These are phyloP conservation scores for Quercus bicolor DNA, from an alignment of 306 rosid genomes.

Conservation along the genomic window DNA sequence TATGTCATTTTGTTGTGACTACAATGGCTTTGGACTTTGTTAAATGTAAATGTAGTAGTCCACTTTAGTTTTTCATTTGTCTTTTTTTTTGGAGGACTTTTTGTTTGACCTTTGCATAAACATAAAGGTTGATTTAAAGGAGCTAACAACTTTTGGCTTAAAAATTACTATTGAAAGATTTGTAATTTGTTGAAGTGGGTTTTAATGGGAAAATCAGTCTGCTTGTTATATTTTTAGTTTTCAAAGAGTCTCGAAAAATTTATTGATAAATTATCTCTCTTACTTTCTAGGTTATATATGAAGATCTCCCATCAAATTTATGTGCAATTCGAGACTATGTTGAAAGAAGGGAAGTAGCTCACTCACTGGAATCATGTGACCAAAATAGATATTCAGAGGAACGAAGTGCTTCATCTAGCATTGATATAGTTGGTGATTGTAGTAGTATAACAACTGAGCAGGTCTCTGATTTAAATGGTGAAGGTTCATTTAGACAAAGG, in stretches of 20 bases:
- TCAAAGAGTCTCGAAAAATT: conserved; percentile 1
- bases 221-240: not conserved
- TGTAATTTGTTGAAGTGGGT: not conserved
- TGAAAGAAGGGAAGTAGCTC: conserved; percentile 41
- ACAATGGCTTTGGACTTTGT: not conserved
- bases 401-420: conserved; percentile 26
- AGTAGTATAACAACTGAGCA: conserved; percentile 23
- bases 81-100: too few species aligned
- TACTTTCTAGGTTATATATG: conserved; percentile 70
- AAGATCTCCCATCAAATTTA: conserved; percentile 91
- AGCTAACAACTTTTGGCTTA: not conserved
- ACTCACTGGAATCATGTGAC: conserved; percentile 27
- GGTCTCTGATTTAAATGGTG: conserved; percentile 23
- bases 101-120: not conserved
- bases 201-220: not conserved
- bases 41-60: not conserved
- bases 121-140: not conserved
- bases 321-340: conserved; percentile 78
- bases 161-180: not conserved
- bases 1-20: not conserved
- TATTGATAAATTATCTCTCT: conserved; percentile 4
- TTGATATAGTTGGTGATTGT: conserved; percentile 21
- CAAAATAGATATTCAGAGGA: conserved; percentile 30
- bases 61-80: too few species aligned
- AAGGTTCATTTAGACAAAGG: conserved; percentile 42